Evolutionary conservation across 768 basidiomycete species (phyloP).

Genomic region (Termitomyces sp.): DNA sequence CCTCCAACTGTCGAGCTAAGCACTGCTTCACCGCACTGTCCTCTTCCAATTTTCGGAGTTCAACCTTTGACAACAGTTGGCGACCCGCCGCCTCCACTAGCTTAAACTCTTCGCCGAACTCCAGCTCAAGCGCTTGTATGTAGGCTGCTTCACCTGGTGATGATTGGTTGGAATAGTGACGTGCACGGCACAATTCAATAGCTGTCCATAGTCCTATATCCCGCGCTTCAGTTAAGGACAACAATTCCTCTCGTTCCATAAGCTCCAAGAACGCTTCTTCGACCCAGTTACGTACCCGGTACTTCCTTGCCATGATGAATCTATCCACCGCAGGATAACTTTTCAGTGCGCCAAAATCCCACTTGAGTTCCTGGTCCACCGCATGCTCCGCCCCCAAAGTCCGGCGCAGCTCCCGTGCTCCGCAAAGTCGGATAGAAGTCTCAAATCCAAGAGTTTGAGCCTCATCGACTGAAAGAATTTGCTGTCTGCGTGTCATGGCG

Average conservation of each 20-base stretch:
- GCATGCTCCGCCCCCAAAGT: not conserved
- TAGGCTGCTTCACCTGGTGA: not conserved
- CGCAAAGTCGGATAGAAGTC: slow-evolving; percentile 5
- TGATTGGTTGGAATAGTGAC: not conserved
- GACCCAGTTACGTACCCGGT: slow-evolving; percentile 4
- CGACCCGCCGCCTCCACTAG: not conserved
- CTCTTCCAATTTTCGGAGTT: not conserved
- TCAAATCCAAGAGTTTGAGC: slow-evolving; percentile 5
- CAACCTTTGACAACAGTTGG: not conserved
- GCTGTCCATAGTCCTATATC: slow-evolving; percentile 5
- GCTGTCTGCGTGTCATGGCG: not conserved
- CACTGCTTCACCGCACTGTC: not conserved
- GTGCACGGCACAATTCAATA: slow-evolving; percentile 3
- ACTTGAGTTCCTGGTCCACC: not conserved
- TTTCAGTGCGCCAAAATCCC: not conserved
- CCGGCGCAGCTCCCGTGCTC: not conserved
- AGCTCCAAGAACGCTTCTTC: slow-evolving; percentile 1
- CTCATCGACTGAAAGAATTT: slow-evolving; percentile 1
- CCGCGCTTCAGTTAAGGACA: slow-evolving; percentile 1
- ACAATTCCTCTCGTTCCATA: not conserved
- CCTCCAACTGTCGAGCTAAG: not conserved
- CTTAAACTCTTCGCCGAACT: not conserved
- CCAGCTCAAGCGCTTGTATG: not conserved
- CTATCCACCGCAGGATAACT: not conserved
- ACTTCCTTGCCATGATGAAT: slow-evolving; percentile 1